These are phyloP conservation scores for Sphaerostilbella broomeana DNA, from an alignment of 2,329 filamentous ascomycete genomes.

Conservation along the genomic window DNA sequence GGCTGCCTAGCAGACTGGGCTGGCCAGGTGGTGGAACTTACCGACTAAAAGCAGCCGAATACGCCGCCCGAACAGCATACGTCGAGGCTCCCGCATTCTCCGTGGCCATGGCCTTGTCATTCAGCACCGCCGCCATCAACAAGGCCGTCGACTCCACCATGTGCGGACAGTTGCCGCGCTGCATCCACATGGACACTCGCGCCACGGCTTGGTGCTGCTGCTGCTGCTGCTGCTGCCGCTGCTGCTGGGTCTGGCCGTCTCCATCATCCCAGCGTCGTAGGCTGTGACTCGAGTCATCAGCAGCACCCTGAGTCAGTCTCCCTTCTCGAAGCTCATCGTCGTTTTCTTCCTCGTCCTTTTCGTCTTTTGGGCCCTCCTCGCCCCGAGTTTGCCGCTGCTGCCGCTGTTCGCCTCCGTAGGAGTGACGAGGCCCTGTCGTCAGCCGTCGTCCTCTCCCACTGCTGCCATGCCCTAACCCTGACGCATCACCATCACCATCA, in stretches of 20 bases:
- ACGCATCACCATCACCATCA: background rate
- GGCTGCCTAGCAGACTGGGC: too few relatives aligned
- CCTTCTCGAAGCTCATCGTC: slow-evolving; percentile 10
- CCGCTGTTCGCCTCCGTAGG: slow-evolving; percentile 7
- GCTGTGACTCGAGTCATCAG: slow-evolving; percentile 1
- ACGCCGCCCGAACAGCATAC: slow-evolving; percentile 61
- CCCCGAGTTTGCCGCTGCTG: background rate
- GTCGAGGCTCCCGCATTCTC: slow-evolving; percentile 36
- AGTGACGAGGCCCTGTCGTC: background rate
- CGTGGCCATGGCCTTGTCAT: slow-evolving; percentile 43
- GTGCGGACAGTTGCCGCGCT: slow-evolving; percentile 68
- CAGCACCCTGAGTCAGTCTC: slow-evolving; percentile 10
- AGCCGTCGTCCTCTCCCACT: slow-evolving; percentile 3
- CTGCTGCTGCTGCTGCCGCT: slow-evolving; percentile 7
- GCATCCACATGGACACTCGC: slow-evolving; percentile 61
- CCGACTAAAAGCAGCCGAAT: slow-evolving; percentile 69
- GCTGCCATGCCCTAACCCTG: slow-evolving; percentile 1
- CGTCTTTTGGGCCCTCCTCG: background rate
- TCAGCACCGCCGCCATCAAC: slow-evolving; percentile 61
- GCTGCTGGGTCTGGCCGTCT: slow-evolving; percentile 1
- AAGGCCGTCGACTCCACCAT: slow-evolving; percentile 73
- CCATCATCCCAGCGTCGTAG: background rate
- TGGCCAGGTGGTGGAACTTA: slow-evolving; percentile 41
- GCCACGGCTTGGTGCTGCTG: slow-evolving; percentile 43
- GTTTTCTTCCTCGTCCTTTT: slow-evolving; percentile 3